These are phyloP conservation scores for Trichocomaceae sp. DNA, from an alignment of 2,329 filamentous ascomycete genomes.

Conservation along the genomic window DNA sequence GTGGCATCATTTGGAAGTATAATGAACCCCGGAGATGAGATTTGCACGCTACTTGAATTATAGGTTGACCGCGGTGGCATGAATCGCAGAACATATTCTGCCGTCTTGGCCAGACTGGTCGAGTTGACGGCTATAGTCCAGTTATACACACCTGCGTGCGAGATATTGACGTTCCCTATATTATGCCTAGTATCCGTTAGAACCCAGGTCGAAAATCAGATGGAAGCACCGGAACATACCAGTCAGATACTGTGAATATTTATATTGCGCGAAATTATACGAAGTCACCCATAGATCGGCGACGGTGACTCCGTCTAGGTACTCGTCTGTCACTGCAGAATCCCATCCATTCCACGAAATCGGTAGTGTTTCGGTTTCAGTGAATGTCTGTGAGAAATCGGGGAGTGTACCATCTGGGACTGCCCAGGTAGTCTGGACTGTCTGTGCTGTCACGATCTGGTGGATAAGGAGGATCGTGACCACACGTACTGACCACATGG, in stretches of 20 bases:
- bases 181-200: not conserved
- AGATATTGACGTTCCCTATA: not conserved
- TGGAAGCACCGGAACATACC: not conserved
- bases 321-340: conserved; percentile 2
- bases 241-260: conserved; percentile 2
- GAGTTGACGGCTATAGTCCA: conserved; percentile 8
- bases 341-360: conserved; percentile 1
- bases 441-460: conserved; percentile 12
- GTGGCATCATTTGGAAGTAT: not conserved
- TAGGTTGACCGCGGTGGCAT: conserved; percentile 1
- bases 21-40: conserved; percentile 4
- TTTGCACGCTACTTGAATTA: not conserved
- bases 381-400: conserved; percentile 6
- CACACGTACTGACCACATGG: not conserved
- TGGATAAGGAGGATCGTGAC: not conserved
- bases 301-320: not conserved
- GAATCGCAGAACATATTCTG: conserved; percentile 11
- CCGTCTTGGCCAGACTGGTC: conserved; percentile 7
- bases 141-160: not conserved
- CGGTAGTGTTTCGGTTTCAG: not conserved
- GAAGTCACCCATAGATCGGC: conserved; percentile 11
- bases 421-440: conserved; percentile 16
- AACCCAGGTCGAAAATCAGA: not conserved
- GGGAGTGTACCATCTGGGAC: conserved; percentile 1
- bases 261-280: conserved; percentile 7